Base-by-base conservation (phyloP, 441 rosid genomes). In the Omphalea diandra region DNA sequence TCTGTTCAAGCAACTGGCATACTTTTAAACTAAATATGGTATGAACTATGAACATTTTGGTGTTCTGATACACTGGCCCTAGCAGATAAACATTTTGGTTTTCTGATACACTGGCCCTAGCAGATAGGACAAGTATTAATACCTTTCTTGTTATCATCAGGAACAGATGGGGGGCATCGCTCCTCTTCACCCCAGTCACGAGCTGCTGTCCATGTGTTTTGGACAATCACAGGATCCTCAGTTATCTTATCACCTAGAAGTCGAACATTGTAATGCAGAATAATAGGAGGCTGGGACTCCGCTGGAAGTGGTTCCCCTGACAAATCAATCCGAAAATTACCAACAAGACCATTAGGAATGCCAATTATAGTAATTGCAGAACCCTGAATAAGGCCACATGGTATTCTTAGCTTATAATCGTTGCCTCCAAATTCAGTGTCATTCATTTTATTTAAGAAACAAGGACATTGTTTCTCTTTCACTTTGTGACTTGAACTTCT, bases 141-240 rank as follows among this genome's bases (percentile, higher is more conserved):
- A 90, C 96, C 96, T 90, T 87, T 94, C 79, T 79, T 83, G 65
- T 73, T 84, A 63, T 87, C 82, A 60, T 83, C 89, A 22, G 92
- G 85, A 73, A 79, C 63, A 56, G 90, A 82, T 47, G 88, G 75
- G 15, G 98, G 98, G 78, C 98, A 94, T 1, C 98, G 97, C 75
- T 88, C 97, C 86, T 94, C 98, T 32, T 80, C 84, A 11, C 97
- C 97, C 98, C 98, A 94, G 60, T 88, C 95, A 81, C 79, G 97
- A 79, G 86, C 85, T 63, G 76, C 81, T 33, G 89, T 94, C 98
- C 98, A 91, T 32, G 95, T 91, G 80, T 91, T 94, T 77, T 90
- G 98, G 70, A 94, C 97, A 67, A 94, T 94, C 33, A 91, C 96
- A 71, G 98, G 96, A 72, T 94, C 86, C 73, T 94, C 97, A 57